phyloP scores from a whole-genome alignment of 768 basidiomycete genomes.

The Chalciporus sphaerocephalus region DNA sequence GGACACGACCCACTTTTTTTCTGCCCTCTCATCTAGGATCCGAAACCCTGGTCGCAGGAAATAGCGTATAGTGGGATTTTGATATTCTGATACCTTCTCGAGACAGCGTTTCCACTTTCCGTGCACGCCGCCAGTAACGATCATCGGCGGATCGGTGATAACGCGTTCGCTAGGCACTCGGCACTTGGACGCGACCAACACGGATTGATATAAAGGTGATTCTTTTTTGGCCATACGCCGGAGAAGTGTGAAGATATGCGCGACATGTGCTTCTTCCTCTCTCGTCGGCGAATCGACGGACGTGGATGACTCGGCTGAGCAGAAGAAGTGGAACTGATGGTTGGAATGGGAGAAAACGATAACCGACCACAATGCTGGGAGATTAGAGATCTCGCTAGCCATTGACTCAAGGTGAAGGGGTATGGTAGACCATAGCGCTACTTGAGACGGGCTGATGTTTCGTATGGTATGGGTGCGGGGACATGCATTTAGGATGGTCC shows the following conservation, averaged over 20 bases:
- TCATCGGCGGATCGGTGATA: conserved; percentile 10
- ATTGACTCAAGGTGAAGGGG: conserved; percentile 1
- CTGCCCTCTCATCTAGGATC: neutral
- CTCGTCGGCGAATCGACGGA: neutral
- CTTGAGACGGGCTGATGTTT: conserved; percentile 13
- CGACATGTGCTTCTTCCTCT: conserved; percentile 13
- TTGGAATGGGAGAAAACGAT: conserved; percentile 10
- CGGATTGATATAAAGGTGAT: conserved; percentile 7
- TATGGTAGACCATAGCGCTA: conserved; percentile 19
- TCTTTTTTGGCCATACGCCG: conserved; percentile 1
- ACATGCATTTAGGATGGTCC: conserved; percentile 16
- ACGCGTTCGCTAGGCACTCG: neutral
- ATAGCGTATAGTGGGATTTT: conserved; percentile 3
- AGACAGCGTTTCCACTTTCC: conserved; percentile 12
- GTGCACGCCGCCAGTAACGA: conserved; percentile 4
- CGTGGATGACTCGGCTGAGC: conserved; percentile 8
- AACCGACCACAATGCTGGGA: conserved; percentile 18
- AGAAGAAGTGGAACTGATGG: conserved; percentile 16
- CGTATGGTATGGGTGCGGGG: conserved; percentile 11
- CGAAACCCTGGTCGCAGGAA: conserved; percentile 1
- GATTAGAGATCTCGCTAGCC: neutral
- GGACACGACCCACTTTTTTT: conserved; percentile 1
- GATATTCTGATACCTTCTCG: conserved; percentile 2
- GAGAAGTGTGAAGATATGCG: conserved; percentile 11
- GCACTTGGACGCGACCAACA: neutral